Evolutionary conservation across 768 basidiomycete genomes (phyloP), one percentile per base, ranked within the genome.

Genomic region (Suillus clintonianus): DNA sequence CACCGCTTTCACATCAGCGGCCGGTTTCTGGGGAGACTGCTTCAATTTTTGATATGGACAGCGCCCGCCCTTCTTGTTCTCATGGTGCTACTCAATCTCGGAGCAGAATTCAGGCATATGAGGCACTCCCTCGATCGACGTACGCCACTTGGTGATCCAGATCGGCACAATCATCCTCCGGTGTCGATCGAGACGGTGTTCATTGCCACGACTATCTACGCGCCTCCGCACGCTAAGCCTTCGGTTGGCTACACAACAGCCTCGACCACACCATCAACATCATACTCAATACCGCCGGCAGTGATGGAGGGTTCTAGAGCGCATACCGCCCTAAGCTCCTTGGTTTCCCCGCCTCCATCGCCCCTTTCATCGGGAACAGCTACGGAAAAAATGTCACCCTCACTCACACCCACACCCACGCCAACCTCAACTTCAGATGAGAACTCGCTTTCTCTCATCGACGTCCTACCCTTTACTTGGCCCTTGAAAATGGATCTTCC

Each of bases 401-500:
- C 57, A 63, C 45, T 65, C 34, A 60, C 48, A 61, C 60, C 69
- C 45, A 67, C 70, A 32, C 66, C 64, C 57, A 53, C 67, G 14
- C 41, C 66, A 50, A 60, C 66, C 27, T 45, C 62, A 36, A 61
- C 17, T 36, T 51, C 43, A 15, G 51, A 48, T 50, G 74, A 69
- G 55, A 68, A 64, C 19, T 69, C 75, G 2, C 68, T 76, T 56
- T 51, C 67, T 42, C 51, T 62, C 5, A 63, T 68, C 43, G 55
- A 70, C 14, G 36, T 54, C 36, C 50, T 71, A 8, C 69, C 71
- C 13, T 69, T 78, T 36, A 66, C 77, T 3, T 78, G 77, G 77
- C 61, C 71, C 2, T n/a, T 78, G 47, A 69, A 56, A 64, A 53
- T 69, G 24, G 68, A 77, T 36, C 19, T 78, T 32, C 61, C 70